A percentile compares a stretch with the other conserved stretches of the same genome.
These are phyloP conservation scores for Chytriomyces sp. DNA, from an alignment of 192 early-diverging fungal genomes.

Conservation along the genomic window DNA sequence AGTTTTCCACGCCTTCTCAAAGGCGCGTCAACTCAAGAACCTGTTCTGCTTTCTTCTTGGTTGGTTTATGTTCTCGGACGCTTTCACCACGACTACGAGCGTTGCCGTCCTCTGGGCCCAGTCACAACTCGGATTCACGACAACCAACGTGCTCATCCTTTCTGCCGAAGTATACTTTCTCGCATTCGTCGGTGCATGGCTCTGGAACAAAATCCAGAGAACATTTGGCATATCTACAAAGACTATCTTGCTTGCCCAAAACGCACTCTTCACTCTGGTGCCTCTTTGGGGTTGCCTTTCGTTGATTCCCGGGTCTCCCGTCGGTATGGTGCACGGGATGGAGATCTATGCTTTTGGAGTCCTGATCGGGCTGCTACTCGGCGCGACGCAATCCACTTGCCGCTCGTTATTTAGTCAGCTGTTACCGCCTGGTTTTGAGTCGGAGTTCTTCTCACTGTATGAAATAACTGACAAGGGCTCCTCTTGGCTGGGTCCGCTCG, in stretches of 20 bases:
- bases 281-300: constrained; percentile 68
- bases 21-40: constrained; percentile 52
- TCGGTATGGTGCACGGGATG: constrained; percentile 53
- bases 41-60: constrained; percentile 67
- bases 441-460: constrained; percentile 72
- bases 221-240: constrained; percentile 43
- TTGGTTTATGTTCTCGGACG: constrained; percentile 75
- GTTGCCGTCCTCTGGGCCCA: constrained; percentile 63
- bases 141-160: constrained; percentile 53
- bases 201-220: constrained; percentile 61
- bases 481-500: constrained; percentile 70
- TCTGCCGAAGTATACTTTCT: constrained; percentile 60
- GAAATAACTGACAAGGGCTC: constrained; percentile 65
- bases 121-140: constrained; percentile 52
- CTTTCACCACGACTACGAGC: constrained; percentile 51
- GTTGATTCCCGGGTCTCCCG: constrained; percentile 45
- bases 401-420: constrained; percentile 67
- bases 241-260: constrained; percentile 55
- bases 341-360: constrained; percentile 65
- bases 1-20: constrained; percentile 40
- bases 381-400: constrained; percentile 47
- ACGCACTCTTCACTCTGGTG: constrained; percentile 49
- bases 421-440: constrained; percentile 65
- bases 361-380: constrained; percentile 67
- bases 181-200: constrained; percentile 56